A percentile compares a stretch with the other conserved stretches of the same genome.
phyloP scores from a whole-genome alignment of 2,329 filamentous ascomycete genomes.

The Phoma sp. region DNA sequence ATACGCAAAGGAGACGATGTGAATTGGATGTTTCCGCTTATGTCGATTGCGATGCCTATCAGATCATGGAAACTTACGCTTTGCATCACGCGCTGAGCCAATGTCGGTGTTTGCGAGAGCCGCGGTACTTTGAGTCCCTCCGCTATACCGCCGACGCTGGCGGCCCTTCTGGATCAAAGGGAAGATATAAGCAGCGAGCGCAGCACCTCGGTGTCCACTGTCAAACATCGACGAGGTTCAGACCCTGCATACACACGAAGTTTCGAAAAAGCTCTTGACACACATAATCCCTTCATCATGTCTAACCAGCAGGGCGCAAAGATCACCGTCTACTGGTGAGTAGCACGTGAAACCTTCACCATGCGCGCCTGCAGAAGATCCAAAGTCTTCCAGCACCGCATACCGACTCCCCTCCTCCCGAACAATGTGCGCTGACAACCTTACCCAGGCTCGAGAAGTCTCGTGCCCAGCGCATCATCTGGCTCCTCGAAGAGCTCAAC shows the following conservation, averaged over 20 bases:
- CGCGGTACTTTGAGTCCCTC: neutral
- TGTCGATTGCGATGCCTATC: neutral
- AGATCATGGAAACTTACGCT: neutral
- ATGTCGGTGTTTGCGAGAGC: slow-evolving; percentile 2
- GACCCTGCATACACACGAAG: too few relatives aligned
- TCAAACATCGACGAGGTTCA: neutral
- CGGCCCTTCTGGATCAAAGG: slow-evolving; percentile 7
- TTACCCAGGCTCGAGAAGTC: slow-evolving; percentile 76
- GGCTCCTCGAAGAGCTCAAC: slow-evolving; percentile 83
- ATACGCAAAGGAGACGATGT: too few relatives aligned
- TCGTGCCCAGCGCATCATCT: slow-evolving; percentile 80
- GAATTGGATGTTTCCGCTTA: too few relatives aligned
- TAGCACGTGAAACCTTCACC: slow-evolving; percentile 10
- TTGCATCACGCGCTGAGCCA: neutral
- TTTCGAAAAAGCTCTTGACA: neutral
- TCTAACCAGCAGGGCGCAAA: slow-evolving; percentile 40
- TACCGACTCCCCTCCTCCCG: too few relatives aligned
- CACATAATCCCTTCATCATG: slow-evolving; percentile 13
- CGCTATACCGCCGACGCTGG: slow-evolving; percentile 1
- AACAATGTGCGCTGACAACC: neutral
- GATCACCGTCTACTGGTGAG: slow-evolving; percentile 47
- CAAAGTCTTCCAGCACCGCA: too few relatives aligned
- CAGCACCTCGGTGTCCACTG: neutral
- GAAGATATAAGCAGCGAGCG: slow-evolving; percentile 7
- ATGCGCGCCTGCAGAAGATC: neutral